A percentile compares a stretch with the other conserved stretches of the same genome.
phyloP scores from a whole-genome alignment of 768 basidiomycete genomes.

The Russula emetica region DNA sequence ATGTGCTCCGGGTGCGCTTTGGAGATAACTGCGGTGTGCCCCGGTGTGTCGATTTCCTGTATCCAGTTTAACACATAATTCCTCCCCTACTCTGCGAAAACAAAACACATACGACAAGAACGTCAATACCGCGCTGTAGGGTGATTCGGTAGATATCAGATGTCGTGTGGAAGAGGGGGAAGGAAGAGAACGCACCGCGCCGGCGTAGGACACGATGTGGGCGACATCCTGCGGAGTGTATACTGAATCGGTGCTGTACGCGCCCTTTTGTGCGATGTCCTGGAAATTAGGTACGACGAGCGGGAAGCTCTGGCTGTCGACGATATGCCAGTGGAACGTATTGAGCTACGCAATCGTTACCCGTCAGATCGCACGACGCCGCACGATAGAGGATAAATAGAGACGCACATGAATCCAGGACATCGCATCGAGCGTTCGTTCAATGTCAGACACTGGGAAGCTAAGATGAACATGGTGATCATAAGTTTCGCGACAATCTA shows the following conservation, averaged over 20 bases:
- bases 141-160: background rate
- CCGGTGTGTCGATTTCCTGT: slow-evolving; percentile 80
- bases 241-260: slow-evolving; percentile 37
- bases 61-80: slow-evolving; percentile 36
- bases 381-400: background rate
- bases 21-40: slow-evolving; percentile 68
- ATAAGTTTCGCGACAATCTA: background rate
- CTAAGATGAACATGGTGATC: background rate
- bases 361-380: background rate
- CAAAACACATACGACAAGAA: slow-evolving; percentile 38
- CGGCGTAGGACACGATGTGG: slow-evolving; percentile 44
- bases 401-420: slow-evolving; percentile 27
- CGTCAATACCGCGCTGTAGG: slow-evolving; percentile 46
- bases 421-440: slow-evolving; percentile 17
- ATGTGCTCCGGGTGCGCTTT: slow-evolving; percentile 66
- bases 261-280: slow-evolving; percentile 43
- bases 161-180: background rate
- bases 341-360: slow-evolving; percentile 37
- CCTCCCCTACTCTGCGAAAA: background rate
- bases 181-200: slow-evolving; percentile 35
- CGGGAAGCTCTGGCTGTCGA: slow-evolving; percentile 52
- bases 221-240: slow-evolving; percentile 40
- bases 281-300: slow-evolving; percentile 38
- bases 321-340: slow-evolving; percentile 46
- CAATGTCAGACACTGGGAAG: slow-evolving; percentile 10